Evolutionary conservation across 148 eudicot species (phyloP).

Genomic region (Spergularia bocconei): DNA sequence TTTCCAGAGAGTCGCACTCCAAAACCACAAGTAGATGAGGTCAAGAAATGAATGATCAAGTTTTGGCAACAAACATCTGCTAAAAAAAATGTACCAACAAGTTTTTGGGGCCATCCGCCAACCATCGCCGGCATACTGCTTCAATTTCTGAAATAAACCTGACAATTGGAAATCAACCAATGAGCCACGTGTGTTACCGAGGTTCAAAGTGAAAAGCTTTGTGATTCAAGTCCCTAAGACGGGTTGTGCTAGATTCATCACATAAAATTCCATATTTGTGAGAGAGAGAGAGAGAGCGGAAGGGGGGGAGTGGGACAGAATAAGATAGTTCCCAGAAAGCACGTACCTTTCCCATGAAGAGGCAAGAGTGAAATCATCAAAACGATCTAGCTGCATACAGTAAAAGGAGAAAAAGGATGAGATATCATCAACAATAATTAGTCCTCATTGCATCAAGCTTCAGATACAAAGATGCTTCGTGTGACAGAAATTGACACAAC

Average conservation of each 20-base stretch:
- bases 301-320: not conserved
- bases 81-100: conserved; percentile 49
- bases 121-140: conserved; percentile 93
- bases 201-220: not conserved
- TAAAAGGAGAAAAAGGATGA: not conserved
- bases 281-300: not conserved
- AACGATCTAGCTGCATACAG: conserved; percentile 63
- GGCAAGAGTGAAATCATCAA: conserved; percentile 97
- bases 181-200: not conserved
- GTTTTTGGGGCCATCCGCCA: conserved; percentile 77
- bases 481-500: not conserved
- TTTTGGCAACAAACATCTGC: not conserved
- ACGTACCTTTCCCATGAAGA: conserved; percentile 97
- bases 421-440: conserved; percentile 6
- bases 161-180: conserved; percentile 7
- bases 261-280: not conserved
- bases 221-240: not conserved
- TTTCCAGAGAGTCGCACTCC: not conserved
- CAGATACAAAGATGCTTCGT: not conserved
- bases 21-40: not conserved
- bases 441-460: not conserved
- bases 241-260: not conserved
- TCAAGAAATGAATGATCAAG: not conserved
- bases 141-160: conserved; percentile 97
- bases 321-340: not conserved